Base-by-base conservation (phyloP, 768 basidiomycete genomes). In the Collybia sp. region DNA sequence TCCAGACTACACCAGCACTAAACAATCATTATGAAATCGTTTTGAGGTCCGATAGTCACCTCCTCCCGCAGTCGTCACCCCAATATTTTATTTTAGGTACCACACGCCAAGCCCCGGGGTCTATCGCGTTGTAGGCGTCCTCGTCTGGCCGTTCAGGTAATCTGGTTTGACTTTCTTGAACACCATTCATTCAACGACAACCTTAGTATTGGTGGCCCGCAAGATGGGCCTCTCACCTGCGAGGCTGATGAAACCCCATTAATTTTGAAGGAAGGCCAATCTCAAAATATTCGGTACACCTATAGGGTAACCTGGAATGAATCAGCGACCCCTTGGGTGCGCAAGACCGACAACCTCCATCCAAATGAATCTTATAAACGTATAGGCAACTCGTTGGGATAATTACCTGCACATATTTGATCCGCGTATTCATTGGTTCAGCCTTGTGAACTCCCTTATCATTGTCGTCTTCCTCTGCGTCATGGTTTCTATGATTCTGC, bases 391-490 rank as follows among this genome's bases (percentile, higher is more conserved):
- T 3, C 76, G 95, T 42, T 98, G 95, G 94, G 95, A 98, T 61
- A 87, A 86, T 56, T 98, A 98, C 61, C 79, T 97, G 15, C 91
- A 93, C 56, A 87, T 95, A 43, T 89, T 93, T 54, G 92, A 94
- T 57, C 92, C 91, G 38, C 81, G 83, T 42, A 96, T 98, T 47
- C 95, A 98, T 65, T 95, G 93, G 90, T 93, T 97, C 69, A 91
- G 88, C 56, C 74, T 98, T 42, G 76, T 95, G 58, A 97, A 97
- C 64, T 94, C 93, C 1, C 66, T 95, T 17, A 82, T 96, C 51
- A 92, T 98, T 48, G 92, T 88, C 19, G 69, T 89, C 19, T 92
- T 98, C 73, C 81, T 97, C 8, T 92, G 90, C 54, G 76, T 80
- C 39, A 92, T 98, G 93, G 94, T 97, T 17, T 85, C 83, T 37